Evolutionary conservation across 2,329 filamentous ascomycete species (phyloP).

Genomic region (Hirsutella thompsonii): DNA sequence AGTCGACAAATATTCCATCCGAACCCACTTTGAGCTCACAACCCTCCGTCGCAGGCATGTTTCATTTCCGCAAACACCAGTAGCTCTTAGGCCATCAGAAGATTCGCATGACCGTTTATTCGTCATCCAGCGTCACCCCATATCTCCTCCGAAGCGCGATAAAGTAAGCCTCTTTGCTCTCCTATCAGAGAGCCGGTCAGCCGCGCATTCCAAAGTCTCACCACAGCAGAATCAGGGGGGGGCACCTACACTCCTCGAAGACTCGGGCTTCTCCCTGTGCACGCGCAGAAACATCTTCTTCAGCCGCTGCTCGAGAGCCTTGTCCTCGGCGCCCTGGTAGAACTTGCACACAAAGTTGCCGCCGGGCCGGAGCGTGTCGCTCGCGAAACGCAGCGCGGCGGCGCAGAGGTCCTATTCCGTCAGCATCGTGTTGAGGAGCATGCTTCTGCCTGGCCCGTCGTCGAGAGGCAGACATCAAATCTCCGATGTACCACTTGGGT

Average conservation of each 20-base stretch:
- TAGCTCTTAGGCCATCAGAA: too few species aligned
- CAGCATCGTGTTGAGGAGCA: too few species aligned
- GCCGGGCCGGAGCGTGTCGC: slow-evolving; percentile 66
- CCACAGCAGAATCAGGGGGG: neutral
- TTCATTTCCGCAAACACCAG: too few species aligned
- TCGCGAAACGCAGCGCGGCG: slow-evolving; percentile 74
- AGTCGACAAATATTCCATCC: too few species aligned
- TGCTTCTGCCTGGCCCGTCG: too few species aligned
- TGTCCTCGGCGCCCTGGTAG: slow-evolving; percentile 84
- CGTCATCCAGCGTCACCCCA: slow-evolving; percentile 15
- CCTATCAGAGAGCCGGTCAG: slow-evolving; percentile 14
- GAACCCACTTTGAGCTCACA: too few species aligned
- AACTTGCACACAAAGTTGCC: slow-evolving; percentile 97
- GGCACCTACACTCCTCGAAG: slow-evolving; percentile 66
- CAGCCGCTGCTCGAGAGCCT: slow-evolving; percentile 59
- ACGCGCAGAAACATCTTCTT: slow-evolving; percentile 70
- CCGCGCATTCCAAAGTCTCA: too few species aligned
- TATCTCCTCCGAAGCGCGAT: slow-evolving; percentile 61
- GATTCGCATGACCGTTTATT: too few species aligned
- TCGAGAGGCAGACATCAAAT: too few species aligned
- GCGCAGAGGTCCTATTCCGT: slow-evolving; percentile 68
- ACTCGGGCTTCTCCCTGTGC: slow-evolving; percentile 78
- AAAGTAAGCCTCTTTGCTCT: slow-evolving; percentile 67
- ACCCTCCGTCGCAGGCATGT: too few species aligned
- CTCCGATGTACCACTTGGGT: too few species aligned